Evolutionary conservation across 305 asterid species (phyloP), one percentile per base, ranked within the genome.

Genomic region (Fraxinus angustifolia): DNA sequence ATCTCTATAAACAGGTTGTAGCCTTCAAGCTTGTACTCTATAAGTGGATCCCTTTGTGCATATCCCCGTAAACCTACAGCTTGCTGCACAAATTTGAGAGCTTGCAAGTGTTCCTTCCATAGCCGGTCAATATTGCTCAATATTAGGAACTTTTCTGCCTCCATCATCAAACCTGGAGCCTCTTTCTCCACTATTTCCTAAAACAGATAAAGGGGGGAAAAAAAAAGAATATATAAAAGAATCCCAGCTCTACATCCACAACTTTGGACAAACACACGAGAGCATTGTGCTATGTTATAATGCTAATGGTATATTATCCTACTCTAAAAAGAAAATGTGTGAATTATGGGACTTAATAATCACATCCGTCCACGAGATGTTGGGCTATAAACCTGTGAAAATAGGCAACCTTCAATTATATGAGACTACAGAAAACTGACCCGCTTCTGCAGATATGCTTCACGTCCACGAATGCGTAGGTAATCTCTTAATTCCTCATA

Each of bases 41-140:
- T 96, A 35, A 96, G 97, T 35, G 99, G 99, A 87, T 96, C 99
- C 85, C 97, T 89, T 87, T 96, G 99, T 31, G 99, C 99, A 88
- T 96, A 96, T 71, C 99, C 99, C 38, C 99, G 91, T 80, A 96
- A 90, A 40, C 98, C 94, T 30, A 96, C 99, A 73, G 97, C 99
- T 89, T 96, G 99, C 91, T 94, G 99, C 26, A 96, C 97, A 87
- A 96, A 96, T 84, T 96, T 96, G 42, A 96, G 91, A 68, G 99
- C 97, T 90, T 96, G 99, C 97, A 96, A 88, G 90, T 96, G 99
- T 78, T 94, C 99, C 88, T 96, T 96, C 99, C 99, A 96, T 85
- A 96, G 79, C 21, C 97, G 93, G 84, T 96, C 99, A 23, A 96
- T 92, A 87, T 96, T 96, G 93, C 91, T 94, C 90, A 96, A 83